Evolutionary conservation across 345 rosid species (phyloP), one percentile per base, ranked within the genome.

Genomic region (Syzygium grande): DNA sequence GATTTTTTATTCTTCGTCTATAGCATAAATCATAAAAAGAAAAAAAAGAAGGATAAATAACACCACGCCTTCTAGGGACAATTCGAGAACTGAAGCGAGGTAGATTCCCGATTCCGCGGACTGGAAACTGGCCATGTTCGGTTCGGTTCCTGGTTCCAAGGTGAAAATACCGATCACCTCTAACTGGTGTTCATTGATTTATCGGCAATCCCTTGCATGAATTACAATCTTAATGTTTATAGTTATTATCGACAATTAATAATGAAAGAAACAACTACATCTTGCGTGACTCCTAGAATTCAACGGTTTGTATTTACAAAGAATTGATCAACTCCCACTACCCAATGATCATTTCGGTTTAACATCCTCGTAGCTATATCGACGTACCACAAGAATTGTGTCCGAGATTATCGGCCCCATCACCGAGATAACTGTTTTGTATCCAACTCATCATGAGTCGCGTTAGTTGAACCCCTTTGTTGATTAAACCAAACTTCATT

Each of bases 111-210:
- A 4, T 73, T 34, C 19, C 80, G 19, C 11, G 4, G 5, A 73
- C 2, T 5, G 1, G 11, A 2, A 34, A 1, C 25, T 2, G 0
- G 34, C 14, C 21, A 1, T 9, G 11, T 19, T 19, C 1, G 2
- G 1, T 73, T 4, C 7, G 23, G 1, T 34, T 73, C 13, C 3
- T 19, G 0, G 19, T 73, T 73, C 6, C 2, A 34, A 5, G 21
- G 25, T 19, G 12, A 0, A 12, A 34, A 68, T 3, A 34, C 49
- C 13, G 2, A 17, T 34, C 80, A 2, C 1, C 1, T 25, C 4
- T 8, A 1, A 34, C 3, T 2, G 0, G 0, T 68, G 11, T 34
- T 15, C 43, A 68, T 16, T 30, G 11, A 68, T 68, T 30, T 6
- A 30, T 30, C 23, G 2, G 0, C 1, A 1, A 19, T 68, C 23